These are phyloP conservation scores for Chlorella sp. DNA, from an alignment of 139 green algal species.

Conservation along the genomic window DNA sequence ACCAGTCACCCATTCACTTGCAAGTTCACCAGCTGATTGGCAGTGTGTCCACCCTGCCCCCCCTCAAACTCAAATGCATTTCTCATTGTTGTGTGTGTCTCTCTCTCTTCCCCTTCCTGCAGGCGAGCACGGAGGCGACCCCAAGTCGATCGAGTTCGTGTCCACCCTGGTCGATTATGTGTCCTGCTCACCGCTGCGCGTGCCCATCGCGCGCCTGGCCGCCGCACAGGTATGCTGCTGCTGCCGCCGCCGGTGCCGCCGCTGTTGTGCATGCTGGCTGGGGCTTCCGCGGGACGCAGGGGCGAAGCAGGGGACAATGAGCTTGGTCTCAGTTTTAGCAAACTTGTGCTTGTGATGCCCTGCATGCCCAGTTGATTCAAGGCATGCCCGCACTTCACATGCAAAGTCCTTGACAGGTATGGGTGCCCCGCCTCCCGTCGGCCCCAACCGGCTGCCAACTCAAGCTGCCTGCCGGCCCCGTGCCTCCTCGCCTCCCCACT, in stretches of 20 bases:
- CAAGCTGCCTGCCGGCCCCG: neutral
- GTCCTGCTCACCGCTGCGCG: conserved; percentile 88
- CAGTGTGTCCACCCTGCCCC: too few species aligned
- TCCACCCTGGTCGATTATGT: conserved; percentile 85
- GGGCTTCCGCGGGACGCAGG: neutral
- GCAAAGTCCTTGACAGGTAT: too few species aligned
- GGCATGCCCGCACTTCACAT: neutral
- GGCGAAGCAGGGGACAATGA: neutral
- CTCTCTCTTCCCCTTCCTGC: neutral
- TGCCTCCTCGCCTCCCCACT: neutral
- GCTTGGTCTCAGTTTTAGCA: too few species aligned
- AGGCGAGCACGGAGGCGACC: conserved; percentile 90
- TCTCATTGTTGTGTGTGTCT: too few species aligned
- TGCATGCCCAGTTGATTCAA: neutral
- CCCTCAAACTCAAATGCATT: too few species aligned
- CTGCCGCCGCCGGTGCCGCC: too few species aligned
- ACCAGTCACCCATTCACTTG: too few species aligned
- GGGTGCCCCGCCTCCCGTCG: too few species aligned
- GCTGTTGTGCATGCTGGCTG: conserved; percentile 13
- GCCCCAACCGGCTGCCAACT: neutral
- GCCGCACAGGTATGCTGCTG: conserved; percentile 70
- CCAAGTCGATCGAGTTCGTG: conserved; percentile 82
- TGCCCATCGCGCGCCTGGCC: conserved; percentile 90
- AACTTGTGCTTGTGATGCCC: neutral
- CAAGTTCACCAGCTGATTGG: too few species aligned